These are phyloP conservation scores for Stagonosporopsis tanaceti DNA, from an alignment of 2,329 filamentous ascomycete genomes.

Conservation along the genomic window DNA sequence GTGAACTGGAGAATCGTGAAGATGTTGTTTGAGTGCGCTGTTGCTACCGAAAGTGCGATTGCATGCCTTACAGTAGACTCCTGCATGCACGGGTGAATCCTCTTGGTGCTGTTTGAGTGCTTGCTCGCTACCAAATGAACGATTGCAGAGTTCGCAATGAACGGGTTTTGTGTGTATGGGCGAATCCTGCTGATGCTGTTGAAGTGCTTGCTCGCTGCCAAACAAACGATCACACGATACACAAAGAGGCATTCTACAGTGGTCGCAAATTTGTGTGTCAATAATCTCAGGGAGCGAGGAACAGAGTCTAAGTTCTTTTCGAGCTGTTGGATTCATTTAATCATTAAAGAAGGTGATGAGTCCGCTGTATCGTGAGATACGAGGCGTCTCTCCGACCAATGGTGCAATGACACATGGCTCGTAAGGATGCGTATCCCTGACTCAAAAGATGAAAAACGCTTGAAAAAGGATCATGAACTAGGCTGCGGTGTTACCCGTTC, in stretches of 20 bases:
- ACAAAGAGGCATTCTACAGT: conserved; percentile 4
- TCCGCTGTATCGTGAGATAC: neutral
- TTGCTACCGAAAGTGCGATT: neutral
- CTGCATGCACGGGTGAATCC: conserved; percentile 3
- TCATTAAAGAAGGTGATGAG: conserved; percentile 3
- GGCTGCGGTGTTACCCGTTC: conserved; percentile 2
- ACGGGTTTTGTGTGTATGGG: no score
- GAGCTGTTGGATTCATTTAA: neutral
- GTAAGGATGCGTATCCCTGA: conserved; percentile 1
- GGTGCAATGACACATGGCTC: conserved; percentile 5
- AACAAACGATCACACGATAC: conserved; percentile 2
- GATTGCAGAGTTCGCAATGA: no score
- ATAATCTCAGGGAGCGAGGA: neutral
- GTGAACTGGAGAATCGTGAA: conserved; percentile 4
- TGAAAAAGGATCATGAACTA: neutral
- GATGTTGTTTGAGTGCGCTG: conserved; percentile 5
- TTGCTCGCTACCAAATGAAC: neutral
- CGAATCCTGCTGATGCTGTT: no score
- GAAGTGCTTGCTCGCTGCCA: no score
- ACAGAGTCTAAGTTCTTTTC: neutral
- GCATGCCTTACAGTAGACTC: neutral
- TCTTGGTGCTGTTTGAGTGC: conserved; percentile 4
- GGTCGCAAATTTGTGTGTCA: conserved; percentile 1
- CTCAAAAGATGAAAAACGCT: no score
- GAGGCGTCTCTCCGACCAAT: conserved; percentile 4